Conservation (phyloP, 1,284 basidiomycete species). For the Cutaneotrichosporon sp. region DNA sequence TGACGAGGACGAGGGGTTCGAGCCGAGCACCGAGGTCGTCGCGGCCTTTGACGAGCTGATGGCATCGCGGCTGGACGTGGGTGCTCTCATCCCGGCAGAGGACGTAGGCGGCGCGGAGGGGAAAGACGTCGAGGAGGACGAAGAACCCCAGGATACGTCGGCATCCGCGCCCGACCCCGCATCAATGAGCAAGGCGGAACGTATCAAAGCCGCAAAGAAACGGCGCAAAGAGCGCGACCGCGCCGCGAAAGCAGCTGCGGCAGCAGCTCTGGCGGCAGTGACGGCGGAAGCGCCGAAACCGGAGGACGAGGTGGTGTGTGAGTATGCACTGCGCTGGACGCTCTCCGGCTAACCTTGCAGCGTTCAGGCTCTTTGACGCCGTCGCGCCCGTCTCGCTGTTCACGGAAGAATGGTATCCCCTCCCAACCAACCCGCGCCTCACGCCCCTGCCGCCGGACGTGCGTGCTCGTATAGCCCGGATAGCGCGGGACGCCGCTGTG, state of each 20-base stretch:
- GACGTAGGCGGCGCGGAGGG: neutral
- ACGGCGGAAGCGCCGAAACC: neutral
- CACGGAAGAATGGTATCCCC: constrained; percentile 20
- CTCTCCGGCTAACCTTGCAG: constrained; percentile 8
- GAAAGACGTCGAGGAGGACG: constrained; percentile 12
- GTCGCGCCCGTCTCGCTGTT: constrained; percentile 18
- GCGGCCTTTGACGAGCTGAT: constrained; percentile 25
- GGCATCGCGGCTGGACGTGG: constrained; percentile 13
- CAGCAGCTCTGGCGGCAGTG: constrained; percentile 10
- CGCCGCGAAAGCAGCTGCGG: constrained; percentile 12
- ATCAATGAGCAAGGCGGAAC: constrained; percentile 41
- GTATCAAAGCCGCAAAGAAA: constrained; percentile 45
- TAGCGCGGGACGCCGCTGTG: constrained; percentile 6
- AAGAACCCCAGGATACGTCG: neutral
- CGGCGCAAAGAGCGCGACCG: constrained; percentile 39
- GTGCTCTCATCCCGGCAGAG: neutral
- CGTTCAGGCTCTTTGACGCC: constrained; percentile 33
- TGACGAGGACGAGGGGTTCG: constrained; percentile 2
- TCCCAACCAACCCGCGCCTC: constrained; percentile 14
- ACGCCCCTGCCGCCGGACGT: neutral
- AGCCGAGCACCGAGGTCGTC: constrained; percentile 20
- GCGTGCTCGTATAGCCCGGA: neutral
- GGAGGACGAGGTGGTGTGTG: constrained; percentile 8
- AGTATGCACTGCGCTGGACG: constrained; percentile 2
- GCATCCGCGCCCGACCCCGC: constrained; percentile 12